Base-by-base conservation (phyloP, 805 yeast species). In the Zygosaccharomyces rouxii region DNA sequence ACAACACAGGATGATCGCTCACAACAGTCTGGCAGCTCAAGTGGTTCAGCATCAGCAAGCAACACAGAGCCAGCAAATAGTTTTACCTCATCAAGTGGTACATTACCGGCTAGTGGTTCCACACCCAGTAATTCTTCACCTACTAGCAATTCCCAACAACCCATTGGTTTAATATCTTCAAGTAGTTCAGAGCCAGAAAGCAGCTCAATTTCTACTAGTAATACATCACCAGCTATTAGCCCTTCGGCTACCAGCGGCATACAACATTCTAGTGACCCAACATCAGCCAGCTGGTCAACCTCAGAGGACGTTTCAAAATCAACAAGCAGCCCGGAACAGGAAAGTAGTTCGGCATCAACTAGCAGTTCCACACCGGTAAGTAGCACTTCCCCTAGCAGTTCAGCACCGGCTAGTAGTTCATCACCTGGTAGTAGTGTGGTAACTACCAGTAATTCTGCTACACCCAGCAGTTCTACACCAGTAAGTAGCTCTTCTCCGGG, bases 1-100 rank as follows among this genome's bases (percentile, higher is more conserved):
- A 56, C 59, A 13, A 55, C 62, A 19, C 50, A 56, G 5, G 49
- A 46, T n/a, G 49, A 46, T 22, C 46, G 55, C 16, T 25, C 10
- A 9, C 28, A 25, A 5, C 28, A 25, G 3, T 25, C 28, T 7
- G 28, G 10, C 28, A 25, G 9, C 28, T 25, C 28, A 25, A 7
- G 28, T 9, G 10, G 11, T 25, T 25, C 28, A 25, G 28, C 28
- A 9, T 9, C 28, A 25, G 11, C 10, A 3, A 7, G 11, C 10
- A 25, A 3, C 10, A 7, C 37, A 14, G 5, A 14, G 13, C 13
- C 7, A 6, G 4, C 10, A 13, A 30, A 7, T 30, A 16, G 13
- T n/a, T n/a, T 13, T 7, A n/a, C 13, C 3, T 13, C n/a, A 4
- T n/a, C 35, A 13, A 30, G 14, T 30, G 14, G 9, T 30, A 7